phyloP scores from a whole-genome alignment of 148 eudicot genomes.

The Camellia japonica region DNA sequence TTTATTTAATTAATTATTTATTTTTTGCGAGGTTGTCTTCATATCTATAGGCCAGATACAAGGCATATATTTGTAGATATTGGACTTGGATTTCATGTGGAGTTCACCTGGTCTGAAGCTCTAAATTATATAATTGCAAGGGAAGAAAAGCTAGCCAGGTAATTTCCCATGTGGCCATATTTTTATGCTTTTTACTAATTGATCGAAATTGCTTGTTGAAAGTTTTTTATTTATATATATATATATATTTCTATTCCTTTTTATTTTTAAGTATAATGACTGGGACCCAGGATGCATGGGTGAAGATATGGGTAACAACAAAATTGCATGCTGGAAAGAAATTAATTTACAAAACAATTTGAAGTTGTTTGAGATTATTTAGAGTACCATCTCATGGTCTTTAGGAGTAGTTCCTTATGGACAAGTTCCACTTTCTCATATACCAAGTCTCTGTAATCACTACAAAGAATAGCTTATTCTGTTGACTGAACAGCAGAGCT shows the following conservation, averaged over 20 bases:
- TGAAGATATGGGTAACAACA: neutral
- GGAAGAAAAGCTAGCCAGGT: conserved; percentile 80
- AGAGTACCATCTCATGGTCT: neutral
- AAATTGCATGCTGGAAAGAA: neutral
- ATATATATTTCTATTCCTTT: neutral
- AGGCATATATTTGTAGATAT: conserved; percentile 79
- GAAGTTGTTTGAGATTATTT: neutral
- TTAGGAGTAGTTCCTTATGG: neutral
- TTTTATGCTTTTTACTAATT: neutral
- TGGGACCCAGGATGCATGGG: neutral
- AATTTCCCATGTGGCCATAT: neutral
- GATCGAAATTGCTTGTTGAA: neutral
- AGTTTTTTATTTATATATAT: neutral
- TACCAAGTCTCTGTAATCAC: neutral
- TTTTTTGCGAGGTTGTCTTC: neutral
- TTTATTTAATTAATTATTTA: neutral
- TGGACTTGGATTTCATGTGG: conserved; percentile 92
- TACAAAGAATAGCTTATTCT: neutral
- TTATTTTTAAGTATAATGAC: neutral
- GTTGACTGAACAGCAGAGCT: neutral
- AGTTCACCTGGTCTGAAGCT: conserved; percentile 96
- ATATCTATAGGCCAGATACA: conserved; percentile 73
- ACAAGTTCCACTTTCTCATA: neutral
- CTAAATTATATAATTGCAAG: conserved; percentile 57
- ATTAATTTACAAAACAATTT: neutral